A percentile compares a stretch with the other conserved stretches of the same genome.
phyloP scores from a whole-genome alignment of 371 early-diverging fungal species.

The Mucor racemosus region DNA sequence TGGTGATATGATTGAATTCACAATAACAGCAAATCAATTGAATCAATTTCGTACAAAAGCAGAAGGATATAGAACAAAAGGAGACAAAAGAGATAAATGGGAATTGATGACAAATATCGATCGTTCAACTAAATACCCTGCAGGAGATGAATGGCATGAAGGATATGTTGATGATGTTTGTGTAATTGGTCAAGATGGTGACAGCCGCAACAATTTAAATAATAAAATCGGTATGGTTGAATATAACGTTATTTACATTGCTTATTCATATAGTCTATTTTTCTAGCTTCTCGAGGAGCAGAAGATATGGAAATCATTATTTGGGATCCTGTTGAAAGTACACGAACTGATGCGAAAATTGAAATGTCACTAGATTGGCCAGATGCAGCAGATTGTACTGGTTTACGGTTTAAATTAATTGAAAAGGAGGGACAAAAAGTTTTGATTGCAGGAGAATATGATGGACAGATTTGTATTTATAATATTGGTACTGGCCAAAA shows the following conservation, averaged over 20 bases:
- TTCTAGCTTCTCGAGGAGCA: constrained; percentile 43
- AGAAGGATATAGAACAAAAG: neutral
- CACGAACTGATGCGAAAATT: constrained; percentile 42
- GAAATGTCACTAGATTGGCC: constrained; percentile 44
- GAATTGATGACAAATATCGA: constrained; percentile 3
- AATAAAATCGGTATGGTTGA: constrained; percentile 23
- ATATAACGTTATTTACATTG: neutral
- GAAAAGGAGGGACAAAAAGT: constrained; percentile 40
- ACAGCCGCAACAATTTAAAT: constrained; percentile 11
- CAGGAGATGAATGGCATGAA: constrained; percentile 65
- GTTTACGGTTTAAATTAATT: constrained; percentile 42
- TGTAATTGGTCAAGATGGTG: constrained; percentile 37
- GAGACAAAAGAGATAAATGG: neutral
- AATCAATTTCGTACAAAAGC: neutral
- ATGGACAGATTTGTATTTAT: constrained; percentile 45
- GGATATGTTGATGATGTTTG: constrained; percentile 61
- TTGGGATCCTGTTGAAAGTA: constrained; percentile 47
- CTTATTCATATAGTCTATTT: neutral
- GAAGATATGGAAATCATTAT: constrained; percentile 46
- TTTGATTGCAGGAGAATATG: constrained; percentile 48
- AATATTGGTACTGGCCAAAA: constrained; percentile 37
- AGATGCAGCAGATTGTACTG: constrained; percentile 31
- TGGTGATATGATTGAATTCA: constrained; percentile 38
- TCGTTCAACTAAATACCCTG: constrained; percentile 42
- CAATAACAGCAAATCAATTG: constrained; percentile 9